Evolutionary conservation across 768 basidiomycete species (phyloP), one percentile per base, ranked within the genome.

Genomic region (Mycena rosella): DNA sequence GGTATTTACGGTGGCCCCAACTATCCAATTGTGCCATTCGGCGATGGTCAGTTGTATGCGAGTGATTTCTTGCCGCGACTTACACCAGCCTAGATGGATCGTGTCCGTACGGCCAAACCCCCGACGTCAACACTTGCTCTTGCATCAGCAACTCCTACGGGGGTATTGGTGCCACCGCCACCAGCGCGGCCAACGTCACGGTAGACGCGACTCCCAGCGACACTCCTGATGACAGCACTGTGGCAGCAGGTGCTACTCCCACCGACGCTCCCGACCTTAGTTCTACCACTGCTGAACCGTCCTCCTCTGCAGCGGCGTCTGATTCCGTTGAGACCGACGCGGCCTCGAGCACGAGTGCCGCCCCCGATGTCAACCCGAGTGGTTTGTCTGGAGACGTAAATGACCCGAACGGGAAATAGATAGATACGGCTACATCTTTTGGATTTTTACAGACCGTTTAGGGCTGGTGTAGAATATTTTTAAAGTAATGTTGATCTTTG

Each of bases 1-100:
- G 84, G 84, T 29, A 56, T 86, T 29, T 86, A 79, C 62, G 84
- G 84, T 24, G 81, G 80, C 11, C 82, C 81, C 24, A 77, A 75
- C 55, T 65, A 74, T 24, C 79, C 81, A 3, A 73, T 85, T 15
- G 78, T 84, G 30, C 77, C 84, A 1, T 86, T 87, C 62, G 86
- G 85, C 36, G 79, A 78, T 60, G 69, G 85, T 84, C 63, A 73
- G 83, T 77, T 7, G 10, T 36, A 27, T 52, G 29, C 30, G 29
- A 47, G 30, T 22, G 17, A 22, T 22, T 5, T 26, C 5, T 34
- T 51, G 14, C 57, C n/a, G n/a, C 5, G 13, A 49, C 18, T 44
- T 49, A 17, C 58, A 17, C 22, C 20, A 22, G 29, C 52, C 27
- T 57, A 85, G 85, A 75, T 64, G 83, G 79, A 20, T 82, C 85